These are phyloP conservation scores for Cinchona pubescens DNA, from an alignment of 257 asterid species.

Conservation along the genomic window DNA sequence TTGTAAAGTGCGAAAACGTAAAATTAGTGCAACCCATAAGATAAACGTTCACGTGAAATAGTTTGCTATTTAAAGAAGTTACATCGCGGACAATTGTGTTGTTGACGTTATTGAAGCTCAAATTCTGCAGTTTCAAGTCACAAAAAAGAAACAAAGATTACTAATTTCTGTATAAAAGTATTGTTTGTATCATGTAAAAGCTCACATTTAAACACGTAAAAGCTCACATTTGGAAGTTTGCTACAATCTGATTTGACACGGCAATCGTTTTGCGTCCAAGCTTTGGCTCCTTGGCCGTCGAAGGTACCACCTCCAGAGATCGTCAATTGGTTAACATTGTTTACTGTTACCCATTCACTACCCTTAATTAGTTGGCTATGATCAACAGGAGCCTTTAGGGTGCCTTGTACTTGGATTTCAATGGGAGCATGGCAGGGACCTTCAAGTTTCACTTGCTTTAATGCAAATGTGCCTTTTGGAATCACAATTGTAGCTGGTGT, in stretches of 20 bases:
- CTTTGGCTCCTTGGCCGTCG: conserved; percentile 42
- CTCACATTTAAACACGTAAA: no score
- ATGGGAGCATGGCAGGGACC: conserved; percentile 36
- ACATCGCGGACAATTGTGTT: conserved; percentile 1
- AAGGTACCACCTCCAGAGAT: conserved; percentile 45
- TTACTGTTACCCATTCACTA: conserved; percentile 41
- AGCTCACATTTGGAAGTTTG: conserved; percentile 30
- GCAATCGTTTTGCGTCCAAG: conserved; percentile 52
- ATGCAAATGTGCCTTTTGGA: conserved; percentile 32
- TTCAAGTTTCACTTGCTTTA: conserved; percentile 24
- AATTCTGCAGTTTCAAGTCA: conserved; percentile 13
- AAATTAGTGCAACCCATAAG: conserved; percentile 1
- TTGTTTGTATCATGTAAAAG: no score
- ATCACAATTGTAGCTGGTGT: conserved; percentile 25
- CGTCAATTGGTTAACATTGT: conserved; percentile 35
- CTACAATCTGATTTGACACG: conserved; percentile 21
- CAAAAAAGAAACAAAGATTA: background rate
- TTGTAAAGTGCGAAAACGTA: background rate
- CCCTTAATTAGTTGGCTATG: conserved; percentile 16
- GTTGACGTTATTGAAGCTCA: conserved; percentile 16
- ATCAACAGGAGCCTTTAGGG: conserved; percentile 32
- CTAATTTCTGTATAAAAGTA: background rate
- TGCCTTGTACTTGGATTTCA: conserved; percentile 38
- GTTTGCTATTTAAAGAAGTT: conserved; percentile 18
- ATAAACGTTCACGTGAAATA: conserved; percentile 6